Base-by-base conservation (phyloP, 257 asterid species). In the Gentiana dahurica region DNA sequence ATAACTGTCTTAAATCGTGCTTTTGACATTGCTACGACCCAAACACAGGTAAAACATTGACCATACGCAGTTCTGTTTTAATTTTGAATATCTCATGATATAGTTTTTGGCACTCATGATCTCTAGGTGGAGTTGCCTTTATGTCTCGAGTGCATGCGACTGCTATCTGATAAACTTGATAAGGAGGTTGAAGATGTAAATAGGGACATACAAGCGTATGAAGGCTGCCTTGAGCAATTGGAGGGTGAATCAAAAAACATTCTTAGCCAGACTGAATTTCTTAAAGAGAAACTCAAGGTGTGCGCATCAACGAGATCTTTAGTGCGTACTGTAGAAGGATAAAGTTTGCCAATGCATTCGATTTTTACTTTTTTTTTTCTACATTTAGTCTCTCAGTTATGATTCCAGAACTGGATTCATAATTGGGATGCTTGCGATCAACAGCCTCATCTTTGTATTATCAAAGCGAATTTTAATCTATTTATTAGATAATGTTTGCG, bases 151-250 rank as follows among this genome's bases (percentile, higher is more conserved):
- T 92, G 99, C 85, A 92, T 92, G n/a, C 68, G 91, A 10, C 75
- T 92, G 51, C 69, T 92, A 71, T 87, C 97, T 39, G 95, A 84
- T 80, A 92, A 92, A 69, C 95, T 92, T 69, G 99, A 92, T 63
- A 92, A 85, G 78, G 97, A 92, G 84, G 92, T 88, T 62, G 97
- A 92, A 75, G 94, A 92, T 75, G 95, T 83, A 71, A 74, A 75
- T 65, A 71, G 76, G 71, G 99, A 92, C 77, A 75, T 86, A 55
- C 68, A 80, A 65, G 95, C 94, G 33, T 92, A 92, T 54, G 91
- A 92, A 73, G 88, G 84, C 35, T 92, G 99, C 70, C 90, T 92
- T 66, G 89, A 88, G 51, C 87, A 85, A 47, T 57, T 92, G 85
- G 95, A 88, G 69, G 97, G 94, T 61, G 97, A 92, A 68, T 69